phyloP scores from a whole-genome alignment of 306 rosid genomes.

The Ceratonia siliqua region DNA sequence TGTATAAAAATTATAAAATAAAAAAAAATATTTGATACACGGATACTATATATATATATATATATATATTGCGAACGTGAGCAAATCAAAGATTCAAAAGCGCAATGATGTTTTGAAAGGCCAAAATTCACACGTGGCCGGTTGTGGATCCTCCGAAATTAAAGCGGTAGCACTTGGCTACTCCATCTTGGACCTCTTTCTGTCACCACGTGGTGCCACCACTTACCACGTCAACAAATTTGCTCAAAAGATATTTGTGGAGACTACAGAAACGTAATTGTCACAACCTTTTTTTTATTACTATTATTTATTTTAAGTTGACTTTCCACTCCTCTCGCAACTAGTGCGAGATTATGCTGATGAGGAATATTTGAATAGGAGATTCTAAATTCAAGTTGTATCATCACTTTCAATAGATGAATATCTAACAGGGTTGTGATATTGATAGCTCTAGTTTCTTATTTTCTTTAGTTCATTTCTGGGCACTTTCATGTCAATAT shows the following conservation, averaged over 20 bases:
- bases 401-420: no score
- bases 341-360: not conserved
- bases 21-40: no score
- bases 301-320: no score
- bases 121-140: conserved; percentile 22
- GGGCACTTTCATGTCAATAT: no score
- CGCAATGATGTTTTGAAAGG: conserved; percentile 35
- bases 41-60: no score
- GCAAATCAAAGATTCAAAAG: conserved; percentile 38
- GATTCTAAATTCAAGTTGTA: not conserved
- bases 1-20: no score
- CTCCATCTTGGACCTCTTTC: not conserved
- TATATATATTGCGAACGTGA: not conserved
- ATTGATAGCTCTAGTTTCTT: not conserved
- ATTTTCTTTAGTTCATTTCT: no score
- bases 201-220: conserved; percentile 34
- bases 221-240: conserved; percentile 11
- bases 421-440: not conserved
- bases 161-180: conserved; percentile 23
- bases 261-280: conserved; percentile 26
- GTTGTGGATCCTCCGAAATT: conserved; percentile 8
- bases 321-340: no score
- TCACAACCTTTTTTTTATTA: conserved; percentile 32
- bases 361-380: not conserved
- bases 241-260: conserved; percentile 8